These are phyloP conservation scores for Neoboletus brunneissimus DNA, from an alignment of 768 basidiomycete genomes.

Conservation along the genomic window DNA sequence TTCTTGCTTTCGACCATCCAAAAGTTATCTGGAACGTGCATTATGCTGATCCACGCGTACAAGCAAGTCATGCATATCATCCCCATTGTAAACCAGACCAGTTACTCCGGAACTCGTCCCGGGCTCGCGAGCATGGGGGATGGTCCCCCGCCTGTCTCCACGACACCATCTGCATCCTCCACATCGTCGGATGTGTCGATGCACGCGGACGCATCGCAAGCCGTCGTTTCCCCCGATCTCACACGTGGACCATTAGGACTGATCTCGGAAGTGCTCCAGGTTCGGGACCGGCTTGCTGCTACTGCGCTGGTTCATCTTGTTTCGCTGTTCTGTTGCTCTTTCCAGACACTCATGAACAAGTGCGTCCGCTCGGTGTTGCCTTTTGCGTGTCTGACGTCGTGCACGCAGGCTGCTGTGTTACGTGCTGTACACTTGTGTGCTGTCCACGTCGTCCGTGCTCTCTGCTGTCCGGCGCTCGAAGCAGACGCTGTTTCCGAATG, in stretches of 20 bases:
- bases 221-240: conserved; percentile 31
- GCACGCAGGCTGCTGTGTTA: conserved; percentile 63
- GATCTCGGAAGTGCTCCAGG: conserved; percentile 48
- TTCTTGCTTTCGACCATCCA: conserved; percentile 74
- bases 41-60: conserved; percentile 66
- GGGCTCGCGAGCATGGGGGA: not conserved
- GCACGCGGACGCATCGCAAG: conserved; percentile 3
- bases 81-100: conserved; percentile 57
- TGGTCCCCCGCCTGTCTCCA: not conserved
- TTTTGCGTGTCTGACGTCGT: conserved; percentile 8
- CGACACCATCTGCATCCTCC: conserved; percentile 22
- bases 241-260: conserved; percentile 43
- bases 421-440: conserved; percentile 53
- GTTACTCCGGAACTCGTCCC: not conserved
- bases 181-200: conserved; percentile 26
- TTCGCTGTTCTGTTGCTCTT: conserved; percentile 44
- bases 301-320: conserved; percentile 44
- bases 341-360: conserved; percentile 60
- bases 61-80: conserved; percentile 62
- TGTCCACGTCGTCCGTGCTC: conserved; percentile 52
- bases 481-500: conserved; percentile 80
- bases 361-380: conserved; percentile 23
- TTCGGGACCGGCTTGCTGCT: conserved; percentile 48
- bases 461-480: conserved; percentile 55
- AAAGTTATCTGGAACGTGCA: conserved; percentile 62